These are phyloP conservation scores for Protostelium mycophagum DNA, from an alignment of 78 protist species.

Conservation along the genomic window DNA sequence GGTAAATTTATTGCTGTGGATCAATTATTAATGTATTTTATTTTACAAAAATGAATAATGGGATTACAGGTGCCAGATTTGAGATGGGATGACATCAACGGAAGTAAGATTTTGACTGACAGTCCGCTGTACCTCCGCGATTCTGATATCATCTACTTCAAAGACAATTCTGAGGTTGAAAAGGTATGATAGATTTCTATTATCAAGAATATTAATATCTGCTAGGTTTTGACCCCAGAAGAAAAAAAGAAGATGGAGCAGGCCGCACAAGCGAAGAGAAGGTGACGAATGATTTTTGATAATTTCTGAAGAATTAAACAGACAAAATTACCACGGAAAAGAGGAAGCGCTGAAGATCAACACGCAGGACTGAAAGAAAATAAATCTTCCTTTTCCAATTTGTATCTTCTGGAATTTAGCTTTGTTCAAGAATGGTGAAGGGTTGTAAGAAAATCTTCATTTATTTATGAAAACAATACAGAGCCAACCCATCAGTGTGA, in stretches of 20 bases:
- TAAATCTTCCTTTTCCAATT: no score
- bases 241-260: not conserved
- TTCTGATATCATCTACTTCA: not conserved
- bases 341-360: not conserved
- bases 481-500: no score
- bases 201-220: no score
- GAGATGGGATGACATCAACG: not conserved
- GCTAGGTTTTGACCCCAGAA: not conserved
- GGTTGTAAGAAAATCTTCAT: no score
- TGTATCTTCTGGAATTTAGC: no score
- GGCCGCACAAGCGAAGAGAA: not conserved
- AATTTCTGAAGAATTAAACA: not conserved
- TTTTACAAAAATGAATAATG: not conserved
- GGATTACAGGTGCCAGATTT: not conserved
- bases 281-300: not conserved
- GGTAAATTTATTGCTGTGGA: not conserved
- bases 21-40: no score
- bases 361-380: not conserved
- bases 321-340: not conserved
- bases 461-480: no score
- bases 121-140: not conserved
- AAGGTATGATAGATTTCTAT: no score
- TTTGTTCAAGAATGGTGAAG: no score
- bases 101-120: not conserved
- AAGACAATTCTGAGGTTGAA: not conserved